These are phyloP conservation scores for Epichloe aotearoae DNA, from an alignment of 2,329 filamentous ascomycete species.

Conservation along the genomic window DNA sequence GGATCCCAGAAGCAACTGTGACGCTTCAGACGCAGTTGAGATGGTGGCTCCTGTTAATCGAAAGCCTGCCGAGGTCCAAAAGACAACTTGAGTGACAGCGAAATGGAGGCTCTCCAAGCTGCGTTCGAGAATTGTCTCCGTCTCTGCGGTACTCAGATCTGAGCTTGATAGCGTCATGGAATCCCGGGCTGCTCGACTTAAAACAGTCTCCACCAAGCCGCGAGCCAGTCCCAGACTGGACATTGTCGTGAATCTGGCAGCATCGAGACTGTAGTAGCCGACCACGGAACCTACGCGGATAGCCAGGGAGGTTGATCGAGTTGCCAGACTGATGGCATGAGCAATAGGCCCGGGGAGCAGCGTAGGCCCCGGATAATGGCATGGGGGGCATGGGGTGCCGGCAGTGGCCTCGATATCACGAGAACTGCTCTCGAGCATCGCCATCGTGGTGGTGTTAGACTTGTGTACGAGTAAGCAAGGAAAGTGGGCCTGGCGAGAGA, in stretches of 20 bases:
- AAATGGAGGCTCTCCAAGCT: conserved; percentile 43
- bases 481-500: too few relatives aligned
- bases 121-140: conserved; percentile 42
- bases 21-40: conserved; percentile 40
- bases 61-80: conserved; percentile 49
- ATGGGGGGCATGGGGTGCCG: neutral
- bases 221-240: conserved; percentile 45
- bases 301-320: conserved; percentile 45
- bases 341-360: conserved; percentile 46
- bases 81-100: conserved; percentile 44
- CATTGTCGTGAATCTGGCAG: conserved; percentile 41
- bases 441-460: neutral
- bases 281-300: conserved; percentile 40
- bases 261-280: conserved; percentile 37
- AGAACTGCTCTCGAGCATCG: conserved; percentile 1
- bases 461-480: neutral
- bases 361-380: conserved; percentile 24
- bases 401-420: conserved; percentile 8
- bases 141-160: conserved; percentile 35
- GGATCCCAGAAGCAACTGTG: conserved; percentile 43
- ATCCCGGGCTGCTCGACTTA: conserved; percentile 39
- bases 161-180: conserved; percentile 30
- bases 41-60: conserved; percentile 42
- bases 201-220: conserved; percentile 38
- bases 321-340: conserved; percentile 45